A percentile compares a stretch with the other conserved stretches of the same genome.
phyloP scores from a whole-genome alignment of 2,329 filamentous ascomycete species.

The Neofusicoccum parvum region DNA sequence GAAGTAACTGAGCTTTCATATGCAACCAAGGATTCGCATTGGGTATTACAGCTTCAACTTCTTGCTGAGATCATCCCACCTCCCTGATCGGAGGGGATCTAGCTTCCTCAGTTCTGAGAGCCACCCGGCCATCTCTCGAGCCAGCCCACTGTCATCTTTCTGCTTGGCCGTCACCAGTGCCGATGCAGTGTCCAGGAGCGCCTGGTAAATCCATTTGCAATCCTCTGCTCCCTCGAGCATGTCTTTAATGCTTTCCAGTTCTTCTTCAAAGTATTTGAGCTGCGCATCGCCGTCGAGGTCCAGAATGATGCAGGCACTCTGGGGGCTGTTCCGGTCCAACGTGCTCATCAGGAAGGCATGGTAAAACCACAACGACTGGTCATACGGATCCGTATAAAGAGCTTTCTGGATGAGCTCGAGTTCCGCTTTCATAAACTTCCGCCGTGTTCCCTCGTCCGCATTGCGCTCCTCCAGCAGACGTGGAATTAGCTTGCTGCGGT shows the following conservation, averaged over 20 bases:
- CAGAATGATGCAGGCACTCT: conserved; percentile 63
- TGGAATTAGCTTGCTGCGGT: conserved; percentile 80
- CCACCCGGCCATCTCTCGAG: conserved; percentile 55
- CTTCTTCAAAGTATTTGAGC: conserved; percentile 63
- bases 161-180: background rate
- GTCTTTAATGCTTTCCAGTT: conserved; percentile 75
- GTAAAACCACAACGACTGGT: conserved; percentile 97
- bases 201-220: conserved; percentile 89
- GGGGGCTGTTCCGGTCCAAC: conserved; percentile 52
- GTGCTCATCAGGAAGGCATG: conserved; percentile 83
- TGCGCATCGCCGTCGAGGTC: conserved; percentile 65
- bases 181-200: conserved; percentile 73
- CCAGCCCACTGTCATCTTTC: conserved; percentile 52
- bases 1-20: too few species aligned
- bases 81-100: conserved; percentile 72
- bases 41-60: conserved; percentile 15
- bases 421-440: conserved; percentile 74
- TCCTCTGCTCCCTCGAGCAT: conserved; percentile 67
- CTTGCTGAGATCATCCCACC: conserved; percentile 65
- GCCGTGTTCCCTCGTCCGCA: conserved; percentile 64
- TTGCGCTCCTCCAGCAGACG: conserved; percentile 70
- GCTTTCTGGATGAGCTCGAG: conserved; percentile 74
- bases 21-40: too few species aligned
- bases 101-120: conserved; percentile 66
- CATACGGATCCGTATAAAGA: conserved; percentile 85